Conservation (phyloP, 345 rosid species). For the Conringia planisiliqua region DNA sequence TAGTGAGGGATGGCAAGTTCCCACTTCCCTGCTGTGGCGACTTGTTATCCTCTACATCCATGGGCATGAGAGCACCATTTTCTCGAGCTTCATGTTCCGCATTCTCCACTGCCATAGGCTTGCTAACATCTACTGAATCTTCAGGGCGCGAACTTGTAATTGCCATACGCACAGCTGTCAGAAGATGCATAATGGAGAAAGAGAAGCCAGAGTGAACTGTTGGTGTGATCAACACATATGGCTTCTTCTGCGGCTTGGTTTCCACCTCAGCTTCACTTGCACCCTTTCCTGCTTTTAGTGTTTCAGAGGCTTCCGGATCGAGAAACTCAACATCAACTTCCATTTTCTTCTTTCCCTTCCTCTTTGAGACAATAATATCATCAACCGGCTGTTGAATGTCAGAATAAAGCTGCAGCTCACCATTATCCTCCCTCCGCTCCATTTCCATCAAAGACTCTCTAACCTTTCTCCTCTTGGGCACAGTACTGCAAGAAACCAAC, state of each 20-base stretch:
- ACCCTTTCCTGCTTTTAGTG: constrained; percentile 43
- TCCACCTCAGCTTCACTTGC: constrained; percentile 59
- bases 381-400: constrained; percentile 37
- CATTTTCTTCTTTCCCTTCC: constrained; percentile 64
- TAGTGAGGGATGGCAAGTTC: constrained; percentile 63
- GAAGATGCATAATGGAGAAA: constrained; percentile 93
- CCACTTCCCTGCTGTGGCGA: constrained; percentile 40
- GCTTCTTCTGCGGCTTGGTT: constrained; percentile 72
- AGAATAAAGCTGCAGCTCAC: constrained; percentile 36
- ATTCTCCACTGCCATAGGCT: constrained; percentile 48
- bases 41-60: constrained; percentile 42
- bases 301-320: constrained; percentile 55
- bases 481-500: constrained; percentile 48
- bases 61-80: constrained; percentile 44
- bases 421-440: constrained; percentile 45
- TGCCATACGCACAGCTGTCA: constrained; percentile 89
- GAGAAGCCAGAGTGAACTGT: constrained; percentile 94
- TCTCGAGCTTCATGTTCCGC: constrained; percentile 42
- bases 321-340: constrained; percentile 48
- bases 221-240: constrained; percentile 82
- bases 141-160: constrained; percentile 65
- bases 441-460: constrained; percentile 49
- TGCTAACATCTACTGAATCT: constrained; percentile 58
- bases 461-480: constrained; percentile 60
- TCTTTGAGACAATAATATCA: constrained; percentile 50